Conservation (phyloP, 768 basidiomycete species). For the Russula virescens region DNA sequence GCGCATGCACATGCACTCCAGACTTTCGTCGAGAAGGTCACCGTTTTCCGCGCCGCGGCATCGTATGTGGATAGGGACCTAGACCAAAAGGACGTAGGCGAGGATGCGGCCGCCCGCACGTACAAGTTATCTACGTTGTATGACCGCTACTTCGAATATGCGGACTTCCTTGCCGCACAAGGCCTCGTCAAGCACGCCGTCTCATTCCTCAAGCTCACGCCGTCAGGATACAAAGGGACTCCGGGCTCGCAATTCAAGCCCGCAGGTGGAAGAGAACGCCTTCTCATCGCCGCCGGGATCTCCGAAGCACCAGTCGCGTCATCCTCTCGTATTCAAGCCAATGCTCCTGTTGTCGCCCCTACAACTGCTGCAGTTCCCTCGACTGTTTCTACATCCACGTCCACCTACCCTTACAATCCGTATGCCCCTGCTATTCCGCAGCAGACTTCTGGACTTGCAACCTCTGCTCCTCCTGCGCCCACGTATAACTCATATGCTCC, state of each 20-base stretch:
- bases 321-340: constrained; percentile 23
- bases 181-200: constrained; percentile 83
- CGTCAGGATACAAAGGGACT: constrained; percentile 67
- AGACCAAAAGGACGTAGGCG: constrained; percentile 31
- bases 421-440: constrained; percentile 25
- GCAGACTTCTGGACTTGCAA: constrained; percentile 24
- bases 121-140: constrained; percentile 86
- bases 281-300: constrained; percentile 38
- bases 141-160: constrained; percentile 93
- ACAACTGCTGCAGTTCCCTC: constrained; percentile 24
- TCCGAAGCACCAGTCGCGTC: constrained; percentile 27
- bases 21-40: constrained; percentile 93
- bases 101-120: constrained; percentile 45
- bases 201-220: constrained; percentile 73
- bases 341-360: constrained; percentile 22
- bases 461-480: constrained; percentile 20
- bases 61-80: constrained; percentile 75
- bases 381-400: constrained; percentile 17
- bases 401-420: constrained; percentile 13
- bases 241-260: constrained; percentile 37
- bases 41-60: constrained; percentile 86
- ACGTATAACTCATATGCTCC: constrained; percentile 25
- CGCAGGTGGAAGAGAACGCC: constrained; percentile 41
- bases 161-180: constrained; percentile 84
- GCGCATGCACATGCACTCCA: constrained; percentile 84